These are phyloP conservation scores for Pleodorina starrii DNA, from an alignment of 139 green algal genomes.

Conservation along the genomic window DNA sequence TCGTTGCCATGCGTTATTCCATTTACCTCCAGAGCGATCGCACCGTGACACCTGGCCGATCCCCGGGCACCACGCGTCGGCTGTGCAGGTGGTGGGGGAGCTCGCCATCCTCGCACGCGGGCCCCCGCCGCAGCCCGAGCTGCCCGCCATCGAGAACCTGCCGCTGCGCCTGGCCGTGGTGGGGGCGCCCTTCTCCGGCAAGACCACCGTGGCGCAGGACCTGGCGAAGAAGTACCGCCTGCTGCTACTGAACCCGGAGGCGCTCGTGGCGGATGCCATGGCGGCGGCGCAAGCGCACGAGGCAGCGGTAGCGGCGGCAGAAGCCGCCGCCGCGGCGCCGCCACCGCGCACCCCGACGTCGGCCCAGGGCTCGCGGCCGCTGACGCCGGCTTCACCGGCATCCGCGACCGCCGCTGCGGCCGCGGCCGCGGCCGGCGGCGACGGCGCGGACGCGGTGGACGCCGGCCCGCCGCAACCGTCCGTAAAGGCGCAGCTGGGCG, in stretches of 20 bases:
- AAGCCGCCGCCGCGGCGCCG: not conserved
- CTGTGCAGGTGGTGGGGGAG: constrained; percentile 50
- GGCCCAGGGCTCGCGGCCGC: not conserved
- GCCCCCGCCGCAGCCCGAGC: constrained; percentile 38
- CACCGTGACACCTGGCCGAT: too few relatives aligned
- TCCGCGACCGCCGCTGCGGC: not conserved
- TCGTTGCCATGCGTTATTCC: too few relatives aligned
- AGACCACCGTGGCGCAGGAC: constrained; percentile 69
- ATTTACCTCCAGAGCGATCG: too few relatives aligned
- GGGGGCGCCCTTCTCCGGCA: constrained; percentile 78
- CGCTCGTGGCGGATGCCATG: constrained; percentile 59
- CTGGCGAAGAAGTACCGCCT: constrained; percentile 64
- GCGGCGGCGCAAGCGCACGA: constrained; percentile 54
- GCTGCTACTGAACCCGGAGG: constrained; percentile 62
- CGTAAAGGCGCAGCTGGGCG: constrained; percentile 49
- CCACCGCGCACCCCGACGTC: constrained; percentile 20
- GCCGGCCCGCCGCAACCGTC: not conserved
- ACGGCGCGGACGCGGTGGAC: too few relatives aligned
- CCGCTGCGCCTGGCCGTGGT: constrained; percentile 73
- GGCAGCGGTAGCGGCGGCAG: not conserved
- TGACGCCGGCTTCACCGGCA: not conserved
- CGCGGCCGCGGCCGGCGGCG: not conserved
- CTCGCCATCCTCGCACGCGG: constrained; percentile 41
- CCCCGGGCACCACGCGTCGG: too few relatives aligned
- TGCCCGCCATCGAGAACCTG: constrained; percentile 55